phyloP scores from a whole-genome alignment of 1,139 yeast genomes.

The Yamadazyma kanchanaburiensis region DNA sequence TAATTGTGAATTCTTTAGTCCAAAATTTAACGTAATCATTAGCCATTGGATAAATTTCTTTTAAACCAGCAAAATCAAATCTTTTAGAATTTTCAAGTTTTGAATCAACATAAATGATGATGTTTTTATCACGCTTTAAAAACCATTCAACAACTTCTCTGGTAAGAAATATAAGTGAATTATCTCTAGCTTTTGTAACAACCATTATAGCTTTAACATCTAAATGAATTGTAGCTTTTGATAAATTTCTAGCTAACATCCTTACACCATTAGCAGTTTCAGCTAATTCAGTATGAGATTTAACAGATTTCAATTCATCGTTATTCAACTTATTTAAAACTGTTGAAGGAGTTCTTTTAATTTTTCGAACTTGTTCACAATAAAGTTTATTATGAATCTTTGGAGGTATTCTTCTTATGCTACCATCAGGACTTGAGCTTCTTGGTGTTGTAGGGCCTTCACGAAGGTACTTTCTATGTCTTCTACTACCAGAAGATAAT shows the following conservation, averaged over 20 bases:
- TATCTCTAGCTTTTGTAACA: conserved; percentile 84
- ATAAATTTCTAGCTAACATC: conserved; percentile 69
- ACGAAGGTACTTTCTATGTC: conserved; percentile 12
- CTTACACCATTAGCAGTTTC: conserved; percentile 88
- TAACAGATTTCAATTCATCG: conserved; percentile 45
- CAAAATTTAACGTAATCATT: conserved; percentile 55
- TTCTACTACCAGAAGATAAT: conserved; percentile 5
- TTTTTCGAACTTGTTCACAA: conserved; percentile 20
- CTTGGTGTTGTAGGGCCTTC: conserved; percentile 9
- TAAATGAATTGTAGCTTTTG: conserved; percentile 69
- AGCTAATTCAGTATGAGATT: conserved; percentile 70
- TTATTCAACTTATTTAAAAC: conserved; percentile 31
- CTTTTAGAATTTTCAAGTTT: conserved; percentile 59
- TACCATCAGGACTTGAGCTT: conserved; percentile 13
- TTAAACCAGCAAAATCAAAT: conserved; percentile 50
- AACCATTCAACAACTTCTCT: conserved; percentile 80
- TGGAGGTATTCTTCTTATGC: conserved; percentile 19
- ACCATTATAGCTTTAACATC: conserved; percentile 70
- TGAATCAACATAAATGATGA: conserved; percentile 68
- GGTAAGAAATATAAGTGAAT: conserved; percentile 68
- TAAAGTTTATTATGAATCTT: conserved; percentile 33
- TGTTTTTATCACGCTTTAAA: conserved; percentile 41
- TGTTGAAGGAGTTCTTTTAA: conserved; percentile 20
- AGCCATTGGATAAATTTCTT: conserved; percentile 40
- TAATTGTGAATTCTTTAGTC: conserved; percentile 56